These are phyloP conservation scores for Emergomyces pasteurianus DNA, from an alignment of 2,329 filamentous ascomycete genomes.

Conservation along the genomic window DNA sequence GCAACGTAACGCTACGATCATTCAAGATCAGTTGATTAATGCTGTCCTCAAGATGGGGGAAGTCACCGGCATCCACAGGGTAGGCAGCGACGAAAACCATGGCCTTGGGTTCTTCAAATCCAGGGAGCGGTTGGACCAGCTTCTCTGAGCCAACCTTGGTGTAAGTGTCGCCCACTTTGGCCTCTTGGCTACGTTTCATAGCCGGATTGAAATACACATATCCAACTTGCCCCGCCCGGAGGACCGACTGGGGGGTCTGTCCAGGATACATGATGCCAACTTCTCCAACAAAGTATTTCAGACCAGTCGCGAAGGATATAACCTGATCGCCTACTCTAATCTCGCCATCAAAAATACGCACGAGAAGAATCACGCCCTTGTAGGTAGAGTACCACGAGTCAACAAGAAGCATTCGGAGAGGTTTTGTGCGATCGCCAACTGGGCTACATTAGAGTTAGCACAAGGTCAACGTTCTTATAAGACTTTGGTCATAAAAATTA, in stretches of 20 bases:
- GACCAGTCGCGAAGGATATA: constrained; percentile 75
- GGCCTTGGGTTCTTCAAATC: constrained; percentile 92
- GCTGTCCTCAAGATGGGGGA: constrained; percentile 78
- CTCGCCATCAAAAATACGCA: constrained; percentile 80
- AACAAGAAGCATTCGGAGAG: constrained; percentile 74
- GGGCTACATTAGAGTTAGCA: constrained; percentile 38
- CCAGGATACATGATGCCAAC: constrained; percentile 94
- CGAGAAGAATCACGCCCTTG: constrained; percentile 80
- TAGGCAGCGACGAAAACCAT: constrained; percentile 99
- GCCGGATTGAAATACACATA: constrained; percentile 97
- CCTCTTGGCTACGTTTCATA: constrained; percentile 94
- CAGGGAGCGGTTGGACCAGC: constrained; percentile 66
- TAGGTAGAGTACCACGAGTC: constrained; percentile 99
- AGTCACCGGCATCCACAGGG: constrained; percentile 80
- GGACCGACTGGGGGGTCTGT: constrained; percentile 64
- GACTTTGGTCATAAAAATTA: not conserved
- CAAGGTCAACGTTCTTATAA: not conserved
- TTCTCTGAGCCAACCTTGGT: constrained; percentile 69
- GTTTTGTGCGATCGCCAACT: constrained; percentile 57
- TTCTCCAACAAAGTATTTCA: constrained; percentile 87
- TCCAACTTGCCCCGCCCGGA: constrained; percentile 87
- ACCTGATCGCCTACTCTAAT: constrained; percentile 73
- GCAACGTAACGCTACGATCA: constrained; percentile 83
- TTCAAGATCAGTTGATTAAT: constrained; percentile 90
- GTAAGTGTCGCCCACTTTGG: constrained; percentile 91